phyloP scores from a whole-genome alignment of 768 basidiomycete species.

The Podaxis sp. region DNA sequence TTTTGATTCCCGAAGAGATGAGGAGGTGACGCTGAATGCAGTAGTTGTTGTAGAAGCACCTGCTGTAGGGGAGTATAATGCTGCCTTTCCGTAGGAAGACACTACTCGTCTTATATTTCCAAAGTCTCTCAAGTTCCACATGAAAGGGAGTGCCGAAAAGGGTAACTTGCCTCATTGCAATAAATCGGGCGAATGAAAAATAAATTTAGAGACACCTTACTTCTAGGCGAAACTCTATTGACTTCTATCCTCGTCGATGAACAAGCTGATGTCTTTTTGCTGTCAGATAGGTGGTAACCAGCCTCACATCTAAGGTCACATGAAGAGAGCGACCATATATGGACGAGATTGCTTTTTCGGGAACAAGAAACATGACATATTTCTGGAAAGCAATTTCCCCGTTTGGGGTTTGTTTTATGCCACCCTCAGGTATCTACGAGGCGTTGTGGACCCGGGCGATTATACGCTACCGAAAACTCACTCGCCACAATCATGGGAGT shows the following conservation, averaged over 20 bases:
- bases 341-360: slow-evolving; percentile 9
- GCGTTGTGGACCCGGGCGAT: not conserved
- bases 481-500: not conserved
- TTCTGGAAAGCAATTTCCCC: not conserved
- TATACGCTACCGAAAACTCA: not conserved
- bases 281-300: not conserved
- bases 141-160: slow-evolving; percentile 8
- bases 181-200: not conserved
- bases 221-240: not conserved
- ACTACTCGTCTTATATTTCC: not conserved
- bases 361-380: slow-evolving; percentile 3
- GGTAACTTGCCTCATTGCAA: not conserved
- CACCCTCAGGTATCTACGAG: not conserved
- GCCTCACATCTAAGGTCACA: not conserved
- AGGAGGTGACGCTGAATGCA: not conserved
- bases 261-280: not conserved
- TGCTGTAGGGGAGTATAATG: not conserved
- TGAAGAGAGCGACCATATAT: slow-evolving; percentile 2
- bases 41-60: not conserved
- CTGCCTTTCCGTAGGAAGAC: not conserved
- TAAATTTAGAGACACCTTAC: not conserved
- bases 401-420: slow-evolving; percentile 1
- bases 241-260: not conserved
- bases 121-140: not conserved
- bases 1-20: not conserved